A percentile compares a stretch with the other conserved stretches of the same genome.
These are phyloP conservation scores for Penstemon newberryi DNA, from an alignment of 257 asterid genomes.

Conservation along the genomic window DNA sequence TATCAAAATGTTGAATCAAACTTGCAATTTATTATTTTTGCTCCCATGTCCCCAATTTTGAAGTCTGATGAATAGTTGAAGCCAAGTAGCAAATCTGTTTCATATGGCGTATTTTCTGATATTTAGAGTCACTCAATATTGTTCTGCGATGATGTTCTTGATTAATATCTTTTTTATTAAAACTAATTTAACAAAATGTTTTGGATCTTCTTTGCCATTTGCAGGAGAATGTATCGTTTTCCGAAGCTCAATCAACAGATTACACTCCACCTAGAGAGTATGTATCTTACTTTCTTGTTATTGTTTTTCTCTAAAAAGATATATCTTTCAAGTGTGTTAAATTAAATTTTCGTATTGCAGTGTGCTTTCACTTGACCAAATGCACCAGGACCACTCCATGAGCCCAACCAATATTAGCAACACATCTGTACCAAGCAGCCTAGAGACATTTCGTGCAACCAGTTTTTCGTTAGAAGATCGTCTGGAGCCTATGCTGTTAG, in stretches of 20 bases:
- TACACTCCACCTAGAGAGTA: conserved; percentile 78
- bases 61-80: not conserved
- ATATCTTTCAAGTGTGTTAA: conserved; percentile 1
- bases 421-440: conserved; percentile 31
- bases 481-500: conserved; percentile 60
- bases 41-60: conserved; percentile 8
- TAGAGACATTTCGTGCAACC: conserved; percentile 43
- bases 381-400: conserved; percentile 32
- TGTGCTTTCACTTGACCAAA: conserved; percentile 43
- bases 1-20: not conserved
- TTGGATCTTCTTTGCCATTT: conserved; percentile 18
- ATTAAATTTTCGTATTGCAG: conserved; percentile 46
- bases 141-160: not conserved
- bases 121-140: not conserved
- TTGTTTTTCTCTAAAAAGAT: not conserved
- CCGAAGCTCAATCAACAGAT: conserved; percentile 37
- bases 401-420: conserved; percentile 28
- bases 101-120: not conserved
- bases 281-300: conserved; percentile 25
- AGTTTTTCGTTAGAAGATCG: conserved; percentile 52
- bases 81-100: not conserved
- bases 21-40: not conserved
- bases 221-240: conserved; percentile 35
- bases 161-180: not conserved
- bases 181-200: conserved; percentile 20